These are phyloP conservation scores for Mycena capillaripes DNA, from an alignment of 768 basidiomycete species.

Conservation along the genomic window DNA sequence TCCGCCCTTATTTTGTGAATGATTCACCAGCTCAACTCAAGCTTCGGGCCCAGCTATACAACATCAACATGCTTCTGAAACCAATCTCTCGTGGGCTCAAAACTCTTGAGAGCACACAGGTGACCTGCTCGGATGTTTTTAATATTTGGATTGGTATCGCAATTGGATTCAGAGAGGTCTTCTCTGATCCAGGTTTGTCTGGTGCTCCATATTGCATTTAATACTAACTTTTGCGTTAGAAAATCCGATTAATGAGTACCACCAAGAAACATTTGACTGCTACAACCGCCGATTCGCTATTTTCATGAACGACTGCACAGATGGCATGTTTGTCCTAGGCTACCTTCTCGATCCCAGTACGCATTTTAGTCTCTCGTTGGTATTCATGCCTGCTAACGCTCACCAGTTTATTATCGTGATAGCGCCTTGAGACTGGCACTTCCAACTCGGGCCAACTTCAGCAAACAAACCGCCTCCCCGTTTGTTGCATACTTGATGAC, in stretches of 20 bases:
- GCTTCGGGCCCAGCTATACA: background rate
- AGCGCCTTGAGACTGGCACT: background rate
- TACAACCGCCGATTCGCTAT: slow-evolving; percentile 28
- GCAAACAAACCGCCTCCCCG: background rate
- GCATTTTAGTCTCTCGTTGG: background rate
- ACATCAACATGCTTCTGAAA: slow-evolving; percentile 18
- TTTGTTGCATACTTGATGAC: background rate
- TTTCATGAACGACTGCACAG: slow-evolving; percentile 26
- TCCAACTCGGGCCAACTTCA: background rate
- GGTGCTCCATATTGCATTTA: background rate
- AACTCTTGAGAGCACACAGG: background rate
- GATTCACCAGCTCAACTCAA: background rate
- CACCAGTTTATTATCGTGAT: background rate
- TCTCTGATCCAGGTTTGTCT: slow-evolving; percentile 1
- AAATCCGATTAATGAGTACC: slow-evolving; percentile 1
- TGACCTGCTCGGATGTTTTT: slow-evolving; percentile 21
- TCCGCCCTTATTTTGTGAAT: background rate
- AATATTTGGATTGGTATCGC: slow-evolving; percentile 17
- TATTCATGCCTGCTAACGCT: background rate
- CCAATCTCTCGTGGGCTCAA: slow-evolving; percentile 6
- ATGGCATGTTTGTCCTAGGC: slow-evolving; percentile 10
- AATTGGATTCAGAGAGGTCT: slow-evolving; percentile 5
- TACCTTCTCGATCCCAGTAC: slow-evolving; percentile 27
- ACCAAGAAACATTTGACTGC: slow-evolving; percentile 10
- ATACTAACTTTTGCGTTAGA: too few relatives aligned